Evolutionary conservation across 768 basidiomycete genomes (phyloP), one percentile per base, ranked within the genome.

Genomic region (Lentinus brumalis): DNA sequence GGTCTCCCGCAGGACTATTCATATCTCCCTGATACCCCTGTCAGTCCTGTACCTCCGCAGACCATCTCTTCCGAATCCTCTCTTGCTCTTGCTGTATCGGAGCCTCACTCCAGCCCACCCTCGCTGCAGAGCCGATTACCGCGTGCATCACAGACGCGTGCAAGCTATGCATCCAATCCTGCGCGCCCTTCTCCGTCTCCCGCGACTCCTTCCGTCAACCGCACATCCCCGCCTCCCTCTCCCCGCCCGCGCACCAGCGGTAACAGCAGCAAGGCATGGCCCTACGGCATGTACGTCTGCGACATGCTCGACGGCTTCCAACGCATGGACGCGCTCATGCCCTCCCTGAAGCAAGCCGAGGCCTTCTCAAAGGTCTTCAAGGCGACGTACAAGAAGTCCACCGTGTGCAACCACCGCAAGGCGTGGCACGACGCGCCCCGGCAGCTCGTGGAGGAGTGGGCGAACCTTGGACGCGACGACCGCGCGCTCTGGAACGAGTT

Each of bases 361-460:
- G 86, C 87, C 6, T 89, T 89, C 59, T 86, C 88, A 69, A 83
- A 84, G 45, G 83, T 88, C 41, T 90, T 90, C 71, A 84, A 85
- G 38, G 84, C 81, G 64, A 79, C 86, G 32, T 89, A 89, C 67
- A 86, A 89, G 38, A 89, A 89, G 73, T 86, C 84, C 67, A 89
- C 88, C 0, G 85, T 89, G 15, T 88, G 87, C 69, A 81, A 87
- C 12, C 87, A 88, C 66, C 80, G 86, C n/a, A 84, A 83, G 0
- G 81, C 87, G 45, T 89, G 88, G 82, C 77, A 83, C 57, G 81
- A 83, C 62, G 86, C 88, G 2, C 79, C 79, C 32, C 71, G 73
- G 47, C 70, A 68, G 7, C 65, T 87, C 55, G 75, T 81, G 29
- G 77, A 76, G 50, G 72, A 81, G 69, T 89, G 83, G 62, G 83